Percentiles rank a stretch among this genome's conserved stretches.
Conservation (phyloP, 768 basidiomycete species). For the Steccherinum ochraceum region DNA sequence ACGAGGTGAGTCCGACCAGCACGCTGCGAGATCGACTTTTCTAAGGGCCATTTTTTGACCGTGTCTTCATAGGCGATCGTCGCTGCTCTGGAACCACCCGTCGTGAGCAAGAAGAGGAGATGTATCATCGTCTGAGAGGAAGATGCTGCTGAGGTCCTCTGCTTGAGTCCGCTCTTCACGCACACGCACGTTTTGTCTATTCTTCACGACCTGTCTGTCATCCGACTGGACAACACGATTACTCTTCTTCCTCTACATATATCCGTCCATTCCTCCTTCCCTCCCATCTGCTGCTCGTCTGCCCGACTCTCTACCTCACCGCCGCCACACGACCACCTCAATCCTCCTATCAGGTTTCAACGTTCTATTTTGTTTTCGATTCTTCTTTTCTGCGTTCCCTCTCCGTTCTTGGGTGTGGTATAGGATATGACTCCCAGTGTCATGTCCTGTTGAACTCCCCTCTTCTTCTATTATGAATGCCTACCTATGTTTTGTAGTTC, state of each 20-base stretch:
- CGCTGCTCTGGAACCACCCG: constrained; percentile 95
- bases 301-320: background rate
- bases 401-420: background rate
- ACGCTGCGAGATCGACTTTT: background rate
- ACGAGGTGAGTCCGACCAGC: constrained; percentile 95
- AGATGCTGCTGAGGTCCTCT: constrained; percentile 9
- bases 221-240: constrained; percentile 16
- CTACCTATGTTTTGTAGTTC: constrained; percentile 25
- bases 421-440: background rate
- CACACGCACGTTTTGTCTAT: constrained; percentile 8
- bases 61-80: constrained; percentile 80
- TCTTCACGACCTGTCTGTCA: constrained; percentile 16
- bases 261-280: constrained; percentile 8
- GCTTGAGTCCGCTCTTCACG: background rate
- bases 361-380: background rate
- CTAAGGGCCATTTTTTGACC: constrained; percentile 6
- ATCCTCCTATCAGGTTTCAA: background rate
- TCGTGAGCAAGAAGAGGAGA: constrained; percentile 70
- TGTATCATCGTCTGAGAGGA: constrained; percentile 86
- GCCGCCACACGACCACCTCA: no score
- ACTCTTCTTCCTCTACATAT: constrained; percentile 11
- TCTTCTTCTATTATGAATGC: constrained; percentile 11
- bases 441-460: background rate
- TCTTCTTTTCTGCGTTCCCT: no score
- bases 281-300: constrained; percentile 8